Conservation (phyloP, 352 stramenopile species). For the Phytophthora litchii region DNA sequence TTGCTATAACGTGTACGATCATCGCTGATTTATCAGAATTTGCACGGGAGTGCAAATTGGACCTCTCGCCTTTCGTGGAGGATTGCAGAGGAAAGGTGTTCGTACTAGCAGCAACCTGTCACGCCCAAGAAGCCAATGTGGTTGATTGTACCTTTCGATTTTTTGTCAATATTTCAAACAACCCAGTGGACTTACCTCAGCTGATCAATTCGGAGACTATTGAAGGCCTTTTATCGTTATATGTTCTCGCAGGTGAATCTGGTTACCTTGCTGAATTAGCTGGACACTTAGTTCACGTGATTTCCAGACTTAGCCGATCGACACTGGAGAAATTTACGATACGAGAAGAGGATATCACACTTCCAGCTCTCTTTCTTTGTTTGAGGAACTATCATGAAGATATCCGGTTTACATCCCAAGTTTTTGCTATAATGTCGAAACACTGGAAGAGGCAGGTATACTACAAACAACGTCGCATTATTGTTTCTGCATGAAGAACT, state of each 20-base stretch:
- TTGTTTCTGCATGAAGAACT: background rate
- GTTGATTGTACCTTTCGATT: slow-evolving; percentile 56
- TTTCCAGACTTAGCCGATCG: slow-evolving; percentile 47
- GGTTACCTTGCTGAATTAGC: slow-evolving; percentile 40
- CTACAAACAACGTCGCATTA: background rate
- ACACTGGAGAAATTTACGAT: slow-evolving; percentile 52
- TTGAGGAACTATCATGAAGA: slow-evolving; percentile 55
- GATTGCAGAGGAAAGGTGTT: slow-evolving; percentile 49
- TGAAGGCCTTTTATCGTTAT: slow-evolving; percentile 68
- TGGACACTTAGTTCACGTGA: slow-evolving; percentile 47
- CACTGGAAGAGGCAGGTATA: slow-evolving; percentile 49
- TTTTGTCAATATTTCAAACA: slow-evolving; percentile 59
- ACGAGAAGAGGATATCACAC: slow-evolving; percentile 50
- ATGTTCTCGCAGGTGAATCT: slow-evolving; percentile 42
- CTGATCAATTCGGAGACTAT: slow-evolving; percentile 60
- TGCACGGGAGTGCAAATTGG: slow-evolving; percentile 56
- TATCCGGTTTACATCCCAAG: slow-evolving; percentile 52
- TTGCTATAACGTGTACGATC: slow-evolving; percentile 56
- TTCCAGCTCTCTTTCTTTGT: slow-evolving; percentile 72
- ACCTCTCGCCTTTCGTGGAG: slow-evolving; percentile 57
- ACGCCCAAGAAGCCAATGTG: slow-evolving; percentile 39
- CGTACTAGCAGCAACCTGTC: slow-evolving; percentile 40
- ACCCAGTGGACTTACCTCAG: slow-evolving; percentile 51
- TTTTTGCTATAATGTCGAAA: slow-evolving; percentile 63
- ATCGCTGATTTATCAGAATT: slow-evolving; percentile 76